A percentile compares a stretch with the other conserved stretches of the same genome.
Conservation (phyloP, 2,329 filamentous ascomycete genomes). For the Xylariaceae sp. region DNA sequence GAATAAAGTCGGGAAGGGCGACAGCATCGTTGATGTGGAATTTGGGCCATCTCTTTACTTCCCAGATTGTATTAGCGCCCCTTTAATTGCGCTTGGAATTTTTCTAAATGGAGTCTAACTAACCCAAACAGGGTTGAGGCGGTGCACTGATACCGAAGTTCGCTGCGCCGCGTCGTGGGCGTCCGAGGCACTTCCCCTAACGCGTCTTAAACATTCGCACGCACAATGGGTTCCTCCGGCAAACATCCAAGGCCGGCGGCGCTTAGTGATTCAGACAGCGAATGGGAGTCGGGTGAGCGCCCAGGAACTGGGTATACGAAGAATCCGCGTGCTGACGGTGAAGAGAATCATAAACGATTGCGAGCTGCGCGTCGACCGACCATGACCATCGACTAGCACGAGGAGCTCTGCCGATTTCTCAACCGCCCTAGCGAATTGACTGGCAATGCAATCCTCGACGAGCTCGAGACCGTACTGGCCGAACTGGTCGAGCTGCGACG, state of each 20-base stretch:
- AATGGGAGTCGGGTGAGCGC: too few species aligned
- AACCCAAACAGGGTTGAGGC: too few species aligned
- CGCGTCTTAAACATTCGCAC: too few species aligned
- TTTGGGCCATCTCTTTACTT: too few species aligned
- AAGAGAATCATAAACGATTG: slow-evolving; percentile 3
- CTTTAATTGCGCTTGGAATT: too few species aligned
- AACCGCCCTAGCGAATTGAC: background rate
- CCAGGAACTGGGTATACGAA: background rate
- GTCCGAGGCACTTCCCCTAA: too few species aligned
- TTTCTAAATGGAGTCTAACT: too few species aligned
- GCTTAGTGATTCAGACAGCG: background rate
- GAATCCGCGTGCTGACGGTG: background rate
- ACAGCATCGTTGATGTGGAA: too few species aligned
- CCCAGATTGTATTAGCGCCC: too few species aligned
- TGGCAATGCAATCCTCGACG: slow-evolving; percentile 6
- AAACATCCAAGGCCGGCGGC: background rate
- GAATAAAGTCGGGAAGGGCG: too few species aligned
- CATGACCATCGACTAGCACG: slow-evolving; percentile 8
- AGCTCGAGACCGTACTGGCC: slow-evolving; percentile 2
- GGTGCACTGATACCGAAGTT: too few species aligned
- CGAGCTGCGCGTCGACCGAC: background rate
- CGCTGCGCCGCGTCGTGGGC: too few species aligned
- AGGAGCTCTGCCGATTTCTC: slow-evolving; percentile 9
- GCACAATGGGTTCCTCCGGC: background rate
- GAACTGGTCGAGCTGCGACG: slow-evolving; percentile 3